Base-by-base conservation (phyloP, 2,329 filamentous ascomycete genomes). In the Xylaria sp. region DNA sequence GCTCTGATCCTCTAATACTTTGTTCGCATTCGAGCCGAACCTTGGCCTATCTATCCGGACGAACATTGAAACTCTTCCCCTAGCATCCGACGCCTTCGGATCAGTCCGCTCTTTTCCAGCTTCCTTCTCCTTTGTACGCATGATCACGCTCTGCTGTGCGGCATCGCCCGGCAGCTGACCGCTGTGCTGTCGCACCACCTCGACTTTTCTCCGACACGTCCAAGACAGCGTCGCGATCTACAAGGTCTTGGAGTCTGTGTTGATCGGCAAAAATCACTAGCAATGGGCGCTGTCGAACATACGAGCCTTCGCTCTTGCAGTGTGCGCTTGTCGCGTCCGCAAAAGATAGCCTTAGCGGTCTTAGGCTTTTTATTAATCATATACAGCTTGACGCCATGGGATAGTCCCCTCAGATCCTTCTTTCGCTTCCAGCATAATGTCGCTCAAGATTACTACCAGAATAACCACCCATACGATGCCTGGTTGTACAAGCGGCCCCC, bases 401-500 rank as follows among this genome's bases (percentile, higher is more conserved):
- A 71, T 44, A 66, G 67, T 40, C 54, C 44, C 13, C 42, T 62
- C 6, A 63, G 69, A 20, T 63, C 69, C 13, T 65, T 66, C 50
- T 59, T 70, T 24, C 58, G 69, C 41, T 71, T 70, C 38, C 65
- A 69, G 42, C 57, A 65, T 1, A 71, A 53, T 43, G 52, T 66
- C n/a, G 57, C 61, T 7, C 43, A 58, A 45, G 60, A 71, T 53
- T 68, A 67, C 41, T 63, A 66, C 49, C 69, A 70, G 44, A 61
- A 62, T 24, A 57, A 56, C 39, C 58, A 58, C 44, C 67, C 69
- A 4, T 66, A 66, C 62, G 77, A 79, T 51, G 71, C 72, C 24
- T 78, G 76, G 73, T 67, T 81, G 17, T 70, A 69, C 59, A 58
- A 66, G 60, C 59, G 69, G 46, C 71, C 72, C n/a, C 59, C 57